Evolutionary conservation across 2,329 filamentous ascomycete species (phyloP).

Genomic region (Penicillium corylophilum): DNA sequence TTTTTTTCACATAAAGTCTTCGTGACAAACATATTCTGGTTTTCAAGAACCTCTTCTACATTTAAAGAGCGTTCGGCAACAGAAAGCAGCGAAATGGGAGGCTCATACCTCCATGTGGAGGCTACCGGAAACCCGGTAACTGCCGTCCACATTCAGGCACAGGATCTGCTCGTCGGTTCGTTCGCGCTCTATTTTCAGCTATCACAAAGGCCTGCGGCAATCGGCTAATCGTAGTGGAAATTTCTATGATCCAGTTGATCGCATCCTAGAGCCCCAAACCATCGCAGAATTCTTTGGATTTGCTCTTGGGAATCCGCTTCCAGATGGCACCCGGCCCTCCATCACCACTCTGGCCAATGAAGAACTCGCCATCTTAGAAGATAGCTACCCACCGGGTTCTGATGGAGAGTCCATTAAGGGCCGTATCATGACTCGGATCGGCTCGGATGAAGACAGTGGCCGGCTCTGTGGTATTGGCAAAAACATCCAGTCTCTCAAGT

Average conservation of each 20-base stretch:
- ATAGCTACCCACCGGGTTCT: neutral
- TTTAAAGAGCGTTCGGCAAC: too few species aligned
- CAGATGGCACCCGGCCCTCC: neutral
- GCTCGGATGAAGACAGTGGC: neutral
- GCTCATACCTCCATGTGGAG: neutral
- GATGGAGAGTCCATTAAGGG: neutral
- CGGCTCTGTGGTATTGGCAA: neutral
- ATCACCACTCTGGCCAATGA: neutral
- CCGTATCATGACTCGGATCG: neutral
- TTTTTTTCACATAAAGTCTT: too few species aligned
- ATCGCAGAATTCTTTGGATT: neutral
- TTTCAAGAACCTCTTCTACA: too few species aligned
- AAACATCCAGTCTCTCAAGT: neutral
- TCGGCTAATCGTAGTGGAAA: neutral
- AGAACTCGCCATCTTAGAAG: neutral
- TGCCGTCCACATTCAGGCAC: neutral
- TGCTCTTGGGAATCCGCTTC: neutral
- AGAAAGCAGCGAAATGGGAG: too few species aligned
- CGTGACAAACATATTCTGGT: too few species aligned
- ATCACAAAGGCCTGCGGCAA: neutral
- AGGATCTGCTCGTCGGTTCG: neutral
- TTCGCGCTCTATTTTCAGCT: neutral
- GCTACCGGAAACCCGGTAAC: neutral
- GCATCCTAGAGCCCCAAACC: neutral
- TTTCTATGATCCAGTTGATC: neutral